Evolutionary conservation across 768 basidiomycete species (phyloP).

Genomic region (Lepiota subincarnata): DNA sequence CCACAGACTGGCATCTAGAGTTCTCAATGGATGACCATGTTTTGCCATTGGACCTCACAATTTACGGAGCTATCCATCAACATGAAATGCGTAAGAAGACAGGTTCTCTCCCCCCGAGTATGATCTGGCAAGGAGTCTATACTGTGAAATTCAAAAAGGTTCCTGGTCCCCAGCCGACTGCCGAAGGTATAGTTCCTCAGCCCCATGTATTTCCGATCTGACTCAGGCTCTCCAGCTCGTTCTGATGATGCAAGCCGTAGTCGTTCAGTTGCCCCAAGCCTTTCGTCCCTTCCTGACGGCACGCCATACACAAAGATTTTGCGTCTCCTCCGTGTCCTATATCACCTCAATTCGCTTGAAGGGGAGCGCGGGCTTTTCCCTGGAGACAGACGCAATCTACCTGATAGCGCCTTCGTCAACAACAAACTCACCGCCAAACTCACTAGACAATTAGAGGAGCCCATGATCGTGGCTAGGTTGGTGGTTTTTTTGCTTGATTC

Average conservation of each 20-base stretch:
- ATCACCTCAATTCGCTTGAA: slow-evolving; percentile 76
- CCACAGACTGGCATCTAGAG: slow-evolving; percentile 95
- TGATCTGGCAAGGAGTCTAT: slow-evolving; percentile 89
- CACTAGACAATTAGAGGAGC: slow-evolving; percentile 95
- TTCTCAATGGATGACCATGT: slow-evolving; percentile 90
- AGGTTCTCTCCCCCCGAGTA: slow-evolving; percentile 55
- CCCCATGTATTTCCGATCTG: not conserved
- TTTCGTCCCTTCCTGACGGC: slow-evolving; percentile 81
- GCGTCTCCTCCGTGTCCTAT: slow-evolving; percentile 81
- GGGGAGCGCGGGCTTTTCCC: slow-evolving; percentile 52
- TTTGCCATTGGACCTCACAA: slow-evolving; percentile 82
- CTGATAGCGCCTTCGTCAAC: slow-evolving; percentile 89
- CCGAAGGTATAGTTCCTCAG: slow-evolving; percentile 49
- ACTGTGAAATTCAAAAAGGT: slow-evolving; percentile 94
- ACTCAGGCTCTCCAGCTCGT: slow-evolving; percentile 23
- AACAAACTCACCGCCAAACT: slow-evolving; percentile 98
- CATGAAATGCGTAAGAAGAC: slow-evolving; percentile 78
- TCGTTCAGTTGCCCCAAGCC: slow-evolving; percentile 57
- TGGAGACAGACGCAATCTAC: slow-evolving; percentile 53
- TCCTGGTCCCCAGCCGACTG: slow-evolving; percentile 64
- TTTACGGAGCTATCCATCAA: slow-evolving; percentile 95
- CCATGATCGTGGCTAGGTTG: slow-evolving; percentile 97
- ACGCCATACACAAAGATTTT: slow-evolving; percentile 88
- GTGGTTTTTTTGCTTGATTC: slow-evolving; percentile 14
- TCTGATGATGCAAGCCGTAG: slow-evolving; percentile 39